Evolutionary conservation across 306 rosid genomes (phyloP).

Genomic region (Quercus glauca): DNA sequence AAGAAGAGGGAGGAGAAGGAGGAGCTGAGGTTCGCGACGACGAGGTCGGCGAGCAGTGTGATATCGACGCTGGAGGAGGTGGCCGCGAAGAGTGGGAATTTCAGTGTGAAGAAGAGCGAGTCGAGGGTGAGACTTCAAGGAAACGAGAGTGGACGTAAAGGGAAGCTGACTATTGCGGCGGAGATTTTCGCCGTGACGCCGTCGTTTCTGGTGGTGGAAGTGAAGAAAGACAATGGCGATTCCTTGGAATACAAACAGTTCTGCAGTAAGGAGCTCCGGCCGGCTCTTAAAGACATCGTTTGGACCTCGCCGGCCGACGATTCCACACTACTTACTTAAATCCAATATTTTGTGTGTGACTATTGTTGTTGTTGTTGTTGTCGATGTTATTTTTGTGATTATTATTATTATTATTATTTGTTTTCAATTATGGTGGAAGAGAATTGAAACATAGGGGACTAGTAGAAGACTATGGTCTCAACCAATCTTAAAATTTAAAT

Average conservation of each 20-base stretch:
- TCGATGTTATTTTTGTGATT: not conserved
- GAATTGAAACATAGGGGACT: not conserved
- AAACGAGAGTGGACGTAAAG: slow-evolving; percentile 69
- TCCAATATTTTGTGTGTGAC: not conserved
- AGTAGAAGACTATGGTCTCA: not conserved
- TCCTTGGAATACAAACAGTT: slow-evolving; percentile 86
- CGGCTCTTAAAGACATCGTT: slow-evolving; percentile 81
- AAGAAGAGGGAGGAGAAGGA: slow-evolving; percentile 73
- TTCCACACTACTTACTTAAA: slow-evolving; percentile 36
- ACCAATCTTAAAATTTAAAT: not conserved
- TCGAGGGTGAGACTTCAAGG: slow-evolving; percentile 69
- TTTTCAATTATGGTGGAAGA: slow-evolving; percentile 6
- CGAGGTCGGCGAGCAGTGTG: slow-evolving; percentile 78
- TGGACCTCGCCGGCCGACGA: slow-evolving; percentile 60
- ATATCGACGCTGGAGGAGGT: slow-evolving; percentile 81
- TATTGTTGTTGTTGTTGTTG: not conserved
- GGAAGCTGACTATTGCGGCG: slow-evolving; percentile 72
- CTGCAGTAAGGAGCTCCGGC: slow-evolving; percentile 90
- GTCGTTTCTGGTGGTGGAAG: slow-evolving; percentile 81
- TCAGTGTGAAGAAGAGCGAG: slow-evolving; percentile 70
- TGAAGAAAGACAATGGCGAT: slow-evolving; percentile 84
- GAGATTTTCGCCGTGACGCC: slow-evolving; percentile 79
- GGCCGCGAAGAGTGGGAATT: slow-evolving; percentile 65
- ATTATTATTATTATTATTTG: not conserved
- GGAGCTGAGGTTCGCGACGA: slow-evolving; percentile 87